phyloP scores from a whole-genome alignment of 1,284 basidiomycete species.

The Fomitopsis pinicola region DNA sequence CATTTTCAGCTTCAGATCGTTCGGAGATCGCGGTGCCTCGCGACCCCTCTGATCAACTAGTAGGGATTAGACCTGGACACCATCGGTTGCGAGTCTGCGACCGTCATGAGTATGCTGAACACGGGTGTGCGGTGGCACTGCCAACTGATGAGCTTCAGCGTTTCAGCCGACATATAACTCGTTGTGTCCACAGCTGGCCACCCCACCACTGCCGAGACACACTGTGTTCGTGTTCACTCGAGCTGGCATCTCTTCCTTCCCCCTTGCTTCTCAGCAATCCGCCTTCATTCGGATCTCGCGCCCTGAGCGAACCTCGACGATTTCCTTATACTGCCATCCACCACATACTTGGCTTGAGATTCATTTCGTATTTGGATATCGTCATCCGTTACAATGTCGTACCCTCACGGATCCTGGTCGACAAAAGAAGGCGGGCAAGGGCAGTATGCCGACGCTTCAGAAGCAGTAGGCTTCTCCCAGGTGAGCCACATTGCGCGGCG shows the following conservation, averaged over 20 bases:
- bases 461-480: slow-evolving; percentile 19
- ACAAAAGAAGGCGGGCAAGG: slow-evolving; percentile 19
- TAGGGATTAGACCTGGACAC: slow-evolving; percentile 10
- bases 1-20: slow-evolving; percentile 7
- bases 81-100: slow-evolving; percentile 10
- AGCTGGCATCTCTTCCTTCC: slow-evolving; percentile 27
- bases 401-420: slow-evolving; percentile 24
- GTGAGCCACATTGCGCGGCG: slow-evolving; percentile 9
- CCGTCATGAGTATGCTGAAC: background rate
- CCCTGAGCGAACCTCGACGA: slow-evolving; percentile 13
- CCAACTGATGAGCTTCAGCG: slow-evolving; percentile 8
- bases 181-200: slow-evolving; percentile 10
- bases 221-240: slow-evolving; percentile 29
- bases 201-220: slow-evolving; percentile 41
- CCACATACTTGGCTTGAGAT: slow-evolving; percentile 12
- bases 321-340: slow-evolving; percentile 11
- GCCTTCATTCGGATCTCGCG: slow-evolving; percentile 15
- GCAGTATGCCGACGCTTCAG: slow-evolving; percentile 19
- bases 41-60: slow-evolving; percentile 31
- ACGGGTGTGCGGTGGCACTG: slow-evolving; percentile 7
- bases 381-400: slow-evolving; percentile 22
- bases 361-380: slow-evolving; percentile 4
- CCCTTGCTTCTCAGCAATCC: slow-evolving; percentile 18
- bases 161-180: slow-evolving; percentile 18
- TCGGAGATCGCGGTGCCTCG: slow-evolving; percentile 30